phyloP scores from a whole-genome alignment of 1,139 yeast species.

The Diutina catenulata region DNA sequence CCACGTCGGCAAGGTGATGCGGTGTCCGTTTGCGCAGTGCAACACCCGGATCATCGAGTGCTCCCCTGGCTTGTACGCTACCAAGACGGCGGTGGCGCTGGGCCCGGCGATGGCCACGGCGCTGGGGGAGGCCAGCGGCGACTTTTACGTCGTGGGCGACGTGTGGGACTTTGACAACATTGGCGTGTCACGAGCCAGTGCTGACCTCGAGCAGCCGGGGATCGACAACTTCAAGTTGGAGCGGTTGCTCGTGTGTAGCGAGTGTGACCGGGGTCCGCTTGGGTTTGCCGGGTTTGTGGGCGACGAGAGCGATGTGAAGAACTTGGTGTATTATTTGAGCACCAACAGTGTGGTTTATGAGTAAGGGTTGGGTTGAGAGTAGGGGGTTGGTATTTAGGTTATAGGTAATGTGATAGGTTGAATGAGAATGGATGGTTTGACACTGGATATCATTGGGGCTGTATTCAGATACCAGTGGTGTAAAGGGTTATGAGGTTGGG shows the following conservation, averaged over 20 bases:
- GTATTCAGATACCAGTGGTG: too few species aligned
- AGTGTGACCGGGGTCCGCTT: conserved; percentile 64
- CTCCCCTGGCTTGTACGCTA: conserved; percentile 10
- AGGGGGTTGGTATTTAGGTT: too few species aligned
- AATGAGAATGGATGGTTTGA: too few species aligned
- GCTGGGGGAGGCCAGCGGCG: conserved; percentile 8
- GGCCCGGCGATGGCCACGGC: conserved; percentile 21
- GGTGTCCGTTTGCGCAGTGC: conserved; percentile 29
- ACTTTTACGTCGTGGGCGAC: conserved; percentile 34
- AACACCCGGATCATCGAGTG: conserved; percentile 24
- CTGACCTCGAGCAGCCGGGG: conserved; percentile 9
- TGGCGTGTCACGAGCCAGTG: conserved; percentile 50
- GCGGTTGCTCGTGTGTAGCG: conserved; percentile 52
- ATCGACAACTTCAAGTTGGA: conserved; percentile 19
- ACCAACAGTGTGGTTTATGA: conserved; percentile 33
- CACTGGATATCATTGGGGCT: too few species aligned
- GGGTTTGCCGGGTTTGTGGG: conserved; percentile 47
- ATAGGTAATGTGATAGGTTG: too few species aligned
- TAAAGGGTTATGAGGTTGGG: too few species aligned
- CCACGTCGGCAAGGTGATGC: neutral
- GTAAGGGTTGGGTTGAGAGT: neutral
- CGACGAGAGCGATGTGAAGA: conserved; percentile 20
- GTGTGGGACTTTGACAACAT: conserved; percentile 72
- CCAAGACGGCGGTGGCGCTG: conserved; percentile 12
- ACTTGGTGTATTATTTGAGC: conserved; percentile 32